Percentiles rank a stretch among this genome's conserved stretches.
Evolutionary conservation across 129 eudicot genomes (phyloP).

Genomic region (sunflower (Helianthus annuus)): HanXRQr2.0-SUNRISE NC_035446.2:94648875-94649374

Average conservation of each 20-base stretch:
- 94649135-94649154: neutral
- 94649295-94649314: too few relatives aligned
- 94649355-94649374: too few relatives aligned
- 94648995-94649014: conserved; percentile 36
- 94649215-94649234: too few relatives aligned
- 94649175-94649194: neutral
- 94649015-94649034: conserved; percentile 35
- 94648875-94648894: conserved; percentile 10
- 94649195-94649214: too few relatives aligned
- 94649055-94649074: conserved; percentile 24
- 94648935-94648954: conserved; percentile 42
- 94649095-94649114: neutral
- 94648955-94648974: conserved; percentile 7
- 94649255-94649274: too few relatives aligned
- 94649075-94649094: conserved; percentile 32
- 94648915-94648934: conserved; percentile 31
- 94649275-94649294: too few relatives aligned
- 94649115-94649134: neutral
- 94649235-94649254: too few relatives aligned
- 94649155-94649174: neutral
- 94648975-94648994: conserved; percentile 40
- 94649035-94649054: conserved; percentile 38
- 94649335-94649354: too few relatives aligned
- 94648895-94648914: conserved; percentile 19
- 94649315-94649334: too few relatives aligned